phyloP scores from a whole-genome alignment of 495 filamentous ascomycete species.

The Penicillium paradoxum region DNA sequence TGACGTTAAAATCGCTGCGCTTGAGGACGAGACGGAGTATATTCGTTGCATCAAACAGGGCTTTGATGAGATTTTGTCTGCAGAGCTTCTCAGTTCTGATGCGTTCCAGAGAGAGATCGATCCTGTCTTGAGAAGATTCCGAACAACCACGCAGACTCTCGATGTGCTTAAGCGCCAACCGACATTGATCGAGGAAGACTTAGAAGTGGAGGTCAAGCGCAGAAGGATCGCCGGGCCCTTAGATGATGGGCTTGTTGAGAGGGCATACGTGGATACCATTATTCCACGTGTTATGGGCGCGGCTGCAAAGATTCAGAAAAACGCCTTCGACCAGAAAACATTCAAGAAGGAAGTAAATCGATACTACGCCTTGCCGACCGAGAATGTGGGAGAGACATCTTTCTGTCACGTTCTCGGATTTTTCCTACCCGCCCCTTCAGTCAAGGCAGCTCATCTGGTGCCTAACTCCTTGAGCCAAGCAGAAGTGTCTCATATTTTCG shows the following conservation, averaged over 20 bases:
- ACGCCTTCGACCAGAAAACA: not conserved
- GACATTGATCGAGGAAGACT: not conserved
- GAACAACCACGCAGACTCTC: not conserved
- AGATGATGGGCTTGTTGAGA: constrained; percentile 2
- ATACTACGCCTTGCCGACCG: not conserved
- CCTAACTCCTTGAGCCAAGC: constrained; percentile 7
- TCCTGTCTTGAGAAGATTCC: not conserved
- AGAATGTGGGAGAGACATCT: not conserved
- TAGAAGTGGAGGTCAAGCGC: not conserved
- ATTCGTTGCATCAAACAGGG: not conserved
- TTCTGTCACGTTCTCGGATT: constrained; percentile 12
- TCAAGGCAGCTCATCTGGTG: constrained; percentile 20
- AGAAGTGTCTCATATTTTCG: constrained; percentile 17
- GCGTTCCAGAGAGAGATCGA: not conserved
- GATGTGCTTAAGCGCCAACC: not conserved
- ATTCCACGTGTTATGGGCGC: constrained; percentile 12
- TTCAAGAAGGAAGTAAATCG: constrained; percentile 8
- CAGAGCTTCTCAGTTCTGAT: not conserved
- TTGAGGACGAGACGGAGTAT: not conserved
- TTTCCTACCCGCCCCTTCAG: not conserved
- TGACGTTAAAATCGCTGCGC: not conserved
- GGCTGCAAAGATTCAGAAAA: constrained; percentile 2
- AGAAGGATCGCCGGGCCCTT: not conserved
- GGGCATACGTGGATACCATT: constrained; percentile 11
- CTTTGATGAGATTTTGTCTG: not conserved